Conservation (phyloP, 2,329 filamentous ascomycete species). For the Penicillium sp. region DNA sequence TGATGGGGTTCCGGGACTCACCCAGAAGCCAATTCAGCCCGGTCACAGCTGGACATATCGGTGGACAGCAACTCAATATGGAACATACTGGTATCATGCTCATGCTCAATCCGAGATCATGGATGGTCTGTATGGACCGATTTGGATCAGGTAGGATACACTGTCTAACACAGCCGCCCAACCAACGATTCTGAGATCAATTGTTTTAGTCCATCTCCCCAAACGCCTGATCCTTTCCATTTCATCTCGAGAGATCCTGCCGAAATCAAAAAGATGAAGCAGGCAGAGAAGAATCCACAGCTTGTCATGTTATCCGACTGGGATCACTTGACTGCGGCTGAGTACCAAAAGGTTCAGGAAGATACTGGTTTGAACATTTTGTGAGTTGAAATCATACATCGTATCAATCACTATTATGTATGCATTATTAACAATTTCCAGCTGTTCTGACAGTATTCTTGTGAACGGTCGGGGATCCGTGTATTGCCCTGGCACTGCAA, state of each 20-base stretch:
- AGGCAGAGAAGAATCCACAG: constrained; percentile 53
- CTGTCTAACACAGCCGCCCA: background rate
- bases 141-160: constrained; percentile 30
- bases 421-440: constrained; percentile 35
- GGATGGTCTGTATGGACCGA: constrained; percentile 62
- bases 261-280: constrained; percentile 50
- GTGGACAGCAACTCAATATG: constrained; percentile 37
- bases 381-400: background rate
- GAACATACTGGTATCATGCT: constrained; percentile 49
- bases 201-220: constrained; percentile 43
- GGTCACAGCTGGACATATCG: constrained; percentile 30
- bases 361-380: constrained; percentile 27
- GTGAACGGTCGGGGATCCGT: constrained; percentile 65
- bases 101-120: constrained; percentile 61
- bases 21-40: constrained; percentile 39
- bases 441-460: constrained; percentile 64
- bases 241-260: constrained; percentile 50
- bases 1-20: constrained; percentile 39
- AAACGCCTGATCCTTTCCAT: constrained; percentile 53
- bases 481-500: constrained; percentile 53
- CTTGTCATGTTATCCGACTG: constrained; percentile 62
- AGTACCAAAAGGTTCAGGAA: constrained; percentile 42
- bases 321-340: constrained; percentile 57
- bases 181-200: constrained; percentile 31
- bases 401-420: background rate